Conservation (phyloP, 352 stramenopile species). For the Pythium inflatum region DNA sequence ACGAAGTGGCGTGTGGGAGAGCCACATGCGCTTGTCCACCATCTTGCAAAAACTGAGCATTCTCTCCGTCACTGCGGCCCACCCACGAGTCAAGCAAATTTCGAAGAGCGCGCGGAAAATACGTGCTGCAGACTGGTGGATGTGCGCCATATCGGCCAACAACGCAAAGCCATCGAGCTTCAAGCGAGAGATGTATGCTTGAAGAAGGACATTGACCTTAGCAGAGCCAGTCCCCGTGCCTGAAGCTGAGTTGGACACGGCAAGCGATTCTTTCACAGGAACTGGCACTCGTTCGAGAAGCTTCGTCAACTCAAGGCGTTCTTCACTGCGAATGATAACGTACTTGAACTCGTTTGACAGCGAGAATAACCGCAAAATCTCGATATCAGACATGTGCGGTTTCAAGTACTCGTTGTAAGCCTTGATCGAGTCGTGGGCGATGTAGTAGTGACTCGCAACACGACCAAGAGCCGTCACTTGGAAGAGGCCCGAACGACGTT, state of each 20-base stretch:
- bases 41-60: conserved; percentile 99
- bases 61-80: conserved; percentile 94
- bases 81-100: conserved; percentile 96
- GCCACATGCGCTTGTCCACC: conserved; percentile 98
- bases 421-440: conserved; percentile 97
- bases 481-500: conserved; percentile 94
- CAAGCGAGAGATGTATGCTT: conserved; percentile 98
- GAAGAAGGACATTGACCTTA: conserved; percentile 99
- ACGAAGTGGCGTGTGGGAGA: conserved; percentile 96
- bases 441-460: conserved; percentile 99
- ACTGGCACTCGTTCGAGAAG: conserved; percentile 98
- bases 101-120: conserved; percentile 99
- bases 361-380: conserved; percentile 98
- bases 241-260: conserved; percentile 45
- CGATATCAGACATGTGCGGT: conserved; percentile 99
- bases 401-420: conserved; percentile 99
- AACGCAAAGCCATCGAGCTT: conserved; percentile 98
- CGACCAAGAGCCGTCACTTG: conserved; percentile 97
- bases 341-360: conserved; percentile 99
- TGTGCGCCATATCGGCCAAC: conserved; percentile 98
- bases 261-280: conserved; percentile 96
- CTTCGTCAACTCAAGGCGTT: conserved; percentile 98
- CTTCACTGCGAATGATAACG: conserved; percentile 97
- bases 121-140: conserved; percentile 97
- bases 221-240: conserved; percentile 76